A percentile compares a stretch with the other conserved stretches of the same genome.
phyloP scores from a whole-genome alignment of 371 early-diverging fungal species.

The Lichtheimia ramosa region DNA sequence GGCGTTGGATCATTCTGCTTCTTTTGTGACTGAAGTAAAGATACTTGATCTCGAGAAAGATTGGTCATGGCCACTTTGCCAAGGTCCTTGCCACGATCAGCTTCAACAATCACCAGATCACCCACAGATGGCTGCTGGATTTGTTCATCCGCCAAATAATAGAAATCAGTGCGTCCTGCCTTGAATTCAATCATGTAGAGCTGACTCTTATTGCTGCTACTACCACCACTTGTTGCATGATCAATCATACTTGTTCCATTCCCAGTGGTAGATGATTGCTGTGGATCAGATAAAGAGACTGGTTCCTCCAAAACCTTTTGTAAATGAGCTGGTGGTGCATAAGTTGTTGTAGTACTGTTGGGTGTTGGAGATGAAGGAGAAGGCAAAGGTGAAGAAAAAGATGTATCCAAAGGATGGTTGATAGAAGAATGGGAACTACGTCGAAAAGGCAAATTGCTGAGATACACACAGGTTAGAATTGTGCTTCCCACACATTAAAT shows the following conservation, averaged over 20 bases:
- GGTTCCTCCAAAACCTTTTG: conserved; percentile 8
- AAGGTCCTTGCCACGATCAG: conserved; percentile 94
- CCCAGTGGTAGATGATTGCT: not conserved
- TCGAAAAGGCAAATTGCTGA: too few species aligned
- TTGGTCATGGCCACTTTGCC: conserved; percentile 80
- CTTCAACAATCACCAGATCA: conserved; percentile 92
- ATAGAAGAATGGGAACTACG: too few species aligned
- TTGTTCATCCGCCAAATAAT: conserved; percentile 48
- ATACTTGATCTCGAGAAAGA: conserved; percentile 57
- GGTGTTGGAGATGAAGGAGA: conserved; percentile 4
- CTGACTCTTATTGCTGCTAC: conserved; percentile 24
- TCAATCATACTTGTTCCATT: too few species aligned
- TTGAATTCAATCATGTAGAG: conserved; percentile 87
- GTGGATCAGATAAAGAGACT: not conserved
- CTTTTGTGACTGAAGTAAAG: conserved; percentile 9
- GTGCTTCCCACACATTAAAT: too few species aligned
- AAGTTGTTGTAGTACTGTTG: not conserved
- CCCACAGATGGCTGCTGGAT: conserved; percentile 43
- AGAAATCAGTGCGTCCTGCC: conserved; percentile 79
- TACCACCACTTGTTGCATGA: not conserved
- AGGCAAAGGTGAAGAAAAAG: conserved; percentile 4
- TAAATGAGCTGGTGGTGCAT: conserved; percentile 9
- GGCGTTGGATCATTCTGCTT: not conserved
- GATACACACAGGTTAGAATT: too few species aligned
- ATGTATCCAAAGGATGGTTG: not conserved